These are phyloP conservation scores for Orbilia quercus DNA, from an alignment of 2,329 filamentous ascomycete species.

Conservation along the genomic window DNA sequence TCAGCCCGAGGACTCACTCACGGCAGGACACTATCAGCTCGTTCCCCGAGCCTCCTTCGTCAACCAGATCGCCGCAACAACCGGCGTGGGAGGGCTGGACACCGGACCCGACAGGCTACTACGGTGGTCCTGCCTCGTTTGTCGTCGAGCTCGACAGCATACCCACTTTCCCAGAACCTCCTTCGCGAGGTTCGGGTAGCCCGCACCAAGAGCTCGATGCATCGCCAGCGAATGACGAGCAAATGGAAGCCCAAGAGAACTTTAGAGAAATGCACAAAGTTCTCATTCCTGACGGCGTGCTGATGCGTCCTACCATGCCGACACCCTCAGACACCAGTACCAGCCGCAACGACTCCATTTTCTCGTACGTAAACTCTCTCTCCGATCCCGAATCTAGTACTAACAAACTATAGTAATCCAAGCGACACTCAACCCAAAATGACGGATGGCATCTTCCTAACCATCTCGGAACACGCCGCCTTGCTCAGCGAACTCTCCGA, in stretches of 20 bases:
- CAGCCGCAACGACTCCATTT: constrained; percentile 25
- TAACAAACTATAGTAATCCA: constrained; percentile 25
- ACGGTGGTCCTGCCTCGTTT: constrained; percentile 31
- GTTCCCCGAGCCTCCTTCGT: constrained; percentile 34
- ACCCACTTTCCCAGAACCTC: constrained; percentile 22
- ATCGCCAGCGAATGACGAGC: constrained; percentile 11
- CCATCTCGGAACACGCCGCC: constrained; percentile 25
- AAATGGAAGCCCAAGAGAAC: constrained; percentile 33
- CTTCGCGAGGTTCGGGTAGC: constrained; percentile 4
- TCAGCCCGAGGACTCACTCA: constrained; percentile 1
- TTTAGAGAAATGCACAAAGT: constrained; percentile 38
- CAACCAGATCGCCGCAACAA: constrained; percentile 19
- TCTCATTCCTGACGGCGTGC: constrained; percentile 29
- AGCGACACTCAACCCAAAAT: constrained; percentile 33
- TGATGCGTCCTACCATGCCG: constrained; percentile 2
- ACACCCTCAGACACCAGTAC: constrained; percentile 27
- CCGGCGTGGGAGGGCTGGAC: constrained; percentile 28
- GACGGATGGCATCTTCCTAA: constrained; percentile 37
- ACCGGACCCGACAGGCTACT: constrained; percentile 39
- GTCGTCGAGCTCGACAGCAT: constrained; percentile 43
- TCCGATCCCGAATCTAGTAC: not conserved
- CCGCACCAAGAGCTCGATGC: constrained; percentile 37
- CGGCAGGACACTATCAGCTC: constrained; percentile 29
- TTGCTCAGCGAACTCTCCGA: constrained; percentile 29
- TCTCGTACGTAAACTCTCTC: constrained; percentile 29